phyloP scores from a whole-genome alignment of 176 grass and related monocot genomes.

The Juncus inflexus region DNA sequence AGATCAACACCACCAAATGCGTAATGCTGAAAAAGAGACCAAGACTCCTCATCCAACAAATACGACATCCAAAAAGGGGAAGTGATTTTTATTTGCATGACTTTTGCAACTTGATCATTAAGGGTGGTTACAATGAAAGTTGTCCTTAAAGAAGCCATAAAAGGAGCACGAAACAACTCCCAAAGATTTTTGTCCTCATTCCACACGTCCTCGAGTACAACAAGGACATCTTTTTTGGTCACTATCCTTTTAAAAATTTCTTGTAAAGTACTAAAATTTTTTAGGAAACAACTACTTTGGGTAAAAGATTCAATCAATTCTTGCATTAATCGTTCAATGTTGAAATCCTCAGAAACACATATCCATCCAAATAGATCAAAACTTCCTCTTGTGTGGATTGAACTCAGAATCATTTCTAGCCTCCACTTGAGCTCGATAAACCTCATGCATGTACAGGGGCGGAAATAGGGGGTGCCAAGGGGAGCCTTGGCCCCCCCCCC shows the following conservation, averaged over 20 bases:
- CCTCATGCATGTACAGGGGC: constrained; percentile 13
- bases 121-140: constrained; percentile 17
- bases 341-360: constrained; percentile 16
- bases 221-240: neutral
- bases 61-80: neutral
- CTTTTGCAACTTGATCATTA: neutral
- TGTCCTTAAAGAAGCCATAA: neutral
- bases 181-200: neutral
- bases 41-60: neutral
- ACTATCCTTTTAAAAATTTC: neutral
- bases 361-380: constrained; percentile 30
- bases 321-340: constrained; percentile 6
- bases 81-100: neutral
- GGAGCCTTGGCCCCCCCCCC: no score
- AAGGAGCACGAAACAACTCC: neutral
- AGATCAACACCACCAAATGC: constrained; percentile 7
- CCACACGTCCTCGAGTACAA: constrained; percentile 33
- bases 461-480: no score
- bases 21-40: neutral
- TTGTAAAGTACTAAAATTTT: neutral
- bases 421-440: neutral
- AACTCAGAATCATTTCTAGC: neutral
- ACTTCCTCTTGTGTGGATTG: neutral
- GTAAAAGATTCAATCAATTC: constrained; percentile 25
- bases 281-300: neutral